These are phyloP conservation scores for Colletotrichum eremochloae DNA, from an alignment of 2,329 filamentous ascomycete genomes.

Conservation along the genomic window DNA sequence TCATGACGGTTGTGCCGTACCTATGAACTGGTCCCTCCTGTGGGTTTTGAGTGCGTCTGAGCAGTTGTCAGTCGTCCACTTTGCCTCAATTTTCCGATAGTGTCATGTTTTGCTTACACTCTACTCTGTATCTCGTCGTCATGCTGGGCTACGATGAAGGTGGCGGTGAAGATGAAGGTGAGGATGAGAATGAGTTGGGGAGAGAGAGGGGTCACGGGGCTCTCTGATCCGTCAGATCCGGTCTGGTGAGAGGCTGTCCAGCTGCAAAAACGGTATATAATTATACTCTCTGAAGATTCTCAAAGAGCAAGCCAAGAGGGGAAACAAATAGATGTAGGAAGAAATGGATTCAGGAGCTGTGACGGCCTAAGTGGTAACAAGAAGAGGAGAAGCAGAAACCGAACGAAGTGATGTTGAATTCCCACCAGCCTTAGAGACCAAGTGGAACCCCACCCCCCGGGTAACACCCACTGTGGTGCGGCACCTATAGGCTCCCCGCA, in stretches of 20 bases:
- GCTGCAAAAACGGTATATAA: not conserved
- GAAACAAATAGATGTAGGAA: not conserved
- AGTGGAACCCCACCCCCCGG: not conserved
- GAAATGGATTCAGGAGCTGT: conserved; percentile 16
- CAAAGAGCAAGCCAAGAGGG: not conserved
- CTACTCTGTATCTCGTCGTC: conserved; percentile 77
- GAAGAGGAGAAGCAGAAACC: not conserved
- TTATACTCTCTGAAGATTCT: not conserved
- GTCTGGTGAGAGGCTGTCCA: not conserved
- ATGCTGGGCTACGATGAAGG: conserved; percentile 53
- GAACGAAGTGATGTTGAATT: conserved; percentile 38
- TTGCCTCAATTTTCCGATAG: not conserved
- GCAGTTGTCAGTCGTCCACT: conserved; percentile 36
- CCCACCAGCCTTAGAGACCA: conserved; percentile 18
- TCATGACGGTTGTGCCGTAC: conserved; percentile 57
- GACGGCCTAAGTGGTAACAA: not conserved
- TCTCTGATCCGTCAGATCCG: too few species aligned
- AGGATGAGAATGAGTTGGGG: not conserved
- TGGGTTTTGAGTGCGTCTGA: conserved; percentile 82
- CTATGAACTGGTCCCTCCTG: conserved; percentile 88
- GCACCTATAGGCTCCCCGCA: not conserved
- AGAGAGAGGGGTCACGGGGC: not conserved
- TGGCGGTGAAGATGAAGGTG: not conserved
- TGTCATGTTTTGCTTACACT: conserved; percentile 71
- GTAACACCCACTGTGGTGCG: too few species aligned